Evolutionary conservation across 192 early-diverging fungal genomes (phyloP).

Genomic region (Umbelopsis ramanniana): DNA sequence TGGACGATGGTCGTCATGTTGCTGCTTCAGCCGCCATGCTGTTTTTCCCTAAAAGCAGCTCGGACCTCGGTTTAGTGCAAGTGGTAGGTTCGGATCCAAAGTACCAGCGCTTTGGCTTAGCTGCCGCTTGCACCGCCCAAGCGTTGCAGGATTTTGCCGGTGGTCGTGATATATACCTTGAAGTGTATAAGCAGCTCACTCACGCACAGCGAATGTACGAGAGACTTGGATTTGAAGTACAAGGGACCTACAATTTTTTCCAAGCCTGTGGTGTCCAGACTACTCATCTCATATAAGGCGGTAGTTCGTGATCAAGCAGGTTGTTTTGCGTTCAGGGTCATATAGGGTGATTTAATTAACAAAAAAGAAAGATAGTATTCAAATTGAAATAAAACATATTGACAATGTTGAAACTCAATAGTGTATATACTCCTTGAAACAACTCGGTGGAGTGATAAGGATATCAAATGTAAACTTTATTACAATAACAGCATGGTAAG

Average conservation of each 20-base stretch:
- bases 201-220: constrained; percentile 6
- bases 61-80: not conserved
- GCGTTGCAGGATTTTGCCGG: not conserved
- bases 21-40: not conserved
- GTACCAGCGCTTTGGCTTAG: constrained; percentile 1
- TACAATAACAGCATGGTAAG: too few relatives aligned
- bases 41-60: not conserved
- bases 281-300: not conserved
- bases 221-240: not conserved
- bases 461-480: too few relatives aligned
- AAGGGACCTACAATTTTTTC: not conserved
- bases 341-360: too few relatives aligned
- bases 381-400: too few relatives aligned
- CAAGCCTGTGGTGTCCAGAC: constrained; percentile 1
- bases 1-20: not conserved
- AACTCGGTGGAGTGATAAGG: too few relatives aligned
- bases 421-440: too few relatives aligned
- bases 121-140: not conserved
- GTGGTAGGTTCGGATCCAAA: not conserved
- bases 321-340: too few relatives aligned
- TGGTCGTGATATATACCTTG: not conserved
- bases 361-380: too few relatives aligned
- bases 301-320: too few relatives aligned
- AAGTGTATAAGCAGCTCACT: constrained; percentile 2
- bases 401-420: too few relatives aligned